Evolutionary conservation across 176 grass and related monocot genomes (phyloP).

Genomic region (Poa pratensis): DNA sequence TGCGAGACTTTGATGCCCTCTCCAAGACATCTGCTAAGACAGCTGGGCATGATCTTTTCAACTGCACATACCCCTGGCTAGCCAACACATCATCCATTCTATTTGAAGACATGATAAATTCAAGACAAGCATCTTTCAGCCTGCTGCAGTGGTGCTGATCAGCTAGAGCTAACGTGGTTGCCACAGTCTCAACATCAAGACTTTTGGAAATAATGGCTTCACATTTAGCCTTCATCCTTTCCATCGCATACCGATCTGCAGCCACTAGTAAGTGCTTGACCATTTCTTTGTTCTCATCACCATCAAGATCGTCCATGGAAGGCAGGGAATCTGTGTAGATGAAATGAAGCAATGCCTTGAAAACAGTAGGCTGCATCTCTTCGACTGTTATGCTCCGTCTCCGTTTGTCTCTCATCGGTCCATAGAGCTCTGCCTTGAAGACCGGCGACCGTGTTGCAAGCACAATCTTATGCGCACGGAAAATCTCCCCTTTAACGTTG

Average conservation of each 20-base stretch:
- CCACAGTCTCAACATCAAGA: background rate
- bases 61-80: too few relatives aligned
- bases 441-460: background rate
- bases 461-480: background rate
- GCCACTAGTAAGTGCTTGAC: background rate
- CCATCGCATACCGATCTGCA: background rate
- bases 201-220: background rate
- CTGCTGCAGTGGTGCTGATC: background rate
- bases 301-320: background rate
- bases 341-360: background rate
- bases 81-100: too few relatives aligned
- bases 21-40: too few relatives aligned
- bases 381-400: background rate
- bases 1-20: too few relatives aligned
- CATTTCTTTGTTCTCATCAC: background rate
- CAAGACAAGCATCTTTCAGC: too few relatives aligned
- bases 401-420: background rate
- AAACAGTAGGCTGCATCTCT: background rate
- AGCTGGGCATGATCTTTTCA: too few relatives aligned
- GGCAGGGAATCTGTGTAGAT: background rate
- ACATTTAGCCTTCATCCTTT: background rate
- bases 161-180: background rate
- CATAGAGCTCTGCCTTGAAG: background rate
- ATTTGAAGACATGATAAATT: too few relatives aligned
- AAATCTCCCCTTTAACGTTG: background rate